Percentiles rank a stretch among this genome's conserved stretches.
phyloP scores from a whole-genome alignment of 2,329 filamentous ascomycete species.

The Fusarium sp. region DNA sequence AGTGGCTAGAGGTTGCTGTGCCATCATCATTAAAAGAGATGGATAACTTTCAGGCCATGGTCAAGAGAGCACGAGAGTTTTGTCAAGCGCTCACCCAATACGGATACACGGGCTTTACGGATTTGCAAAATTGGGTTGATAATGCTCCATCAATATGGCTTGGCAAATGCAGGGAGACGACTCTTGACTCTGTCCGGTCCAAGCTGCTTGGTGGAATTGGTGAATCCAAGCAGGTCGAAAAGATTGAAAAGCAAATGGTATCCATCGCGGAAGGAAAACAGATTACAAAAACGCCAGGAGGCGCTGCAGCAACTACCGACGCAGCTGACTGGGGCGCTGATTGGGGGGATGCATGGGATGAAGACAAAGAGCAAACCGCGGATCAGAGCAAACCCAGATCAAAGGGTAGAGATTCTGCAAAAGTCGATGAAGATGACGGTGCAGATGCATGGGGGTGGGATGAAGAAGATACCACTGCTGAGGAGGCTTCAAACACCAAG shows the following conservation, averaged over 20 bases:
- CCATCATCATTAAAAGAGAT: slow-evolving; percentile 79
- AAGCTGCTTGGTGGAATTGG: slow-evolving; percentile 74
- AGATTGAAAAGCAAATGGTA: slow-evolving; percentile 83
- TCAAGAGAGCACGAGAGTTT: slow-evolving; percentile 72
- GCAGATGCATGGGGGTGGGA: slow-evolving; percentile 87
- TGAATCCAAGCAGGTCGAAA: slow-evolving; percentile 75
- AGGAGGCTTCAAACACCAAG: slow-evolving; percentile 28
- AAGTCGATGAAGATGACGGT: slow-evolving; percentile 52
- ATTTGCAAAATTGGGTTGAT: slow-evolving; percentile 81
- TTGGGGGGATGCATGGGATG: slow-evolving; percentile 84
- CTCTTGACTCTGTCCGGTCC: slow-evolving; percentile 77
- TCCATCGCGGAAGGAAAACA: slow-evolving; percentile 72
- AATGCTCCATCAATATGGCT: slow-evolving; percentile 87
- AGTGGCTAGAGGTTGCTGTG: slow-evolving; percentile 80
- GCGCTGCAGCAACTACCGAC: slow-evolving; percentile 54
- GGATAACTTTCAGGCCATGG: slow-evolving; percentile 72
- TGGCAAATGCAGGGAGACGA: slow-evolving; percentile 79
- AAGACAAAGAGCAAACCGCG: slow-evolving; percentile 62
- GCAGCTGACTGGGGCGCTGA: slow-evolving; percentile 76
- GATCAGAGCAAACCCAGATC: slow-evolving; percentile 35
- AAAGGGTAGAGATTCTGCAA: slow-evolving; percentile 32
- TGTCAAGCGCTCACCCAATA: slow-evolving; percentile 68
- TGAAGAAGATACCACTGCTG: slow-evolving; percentile 60
- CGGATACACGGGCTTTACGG: slow-evolving; percentile 68
- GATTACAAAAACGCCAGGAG: slow-evolving; percentile 64